Conservation (phyloP, 2,329 filamentous ascomycete species). For the Cladophialophora immunda region DNA sequence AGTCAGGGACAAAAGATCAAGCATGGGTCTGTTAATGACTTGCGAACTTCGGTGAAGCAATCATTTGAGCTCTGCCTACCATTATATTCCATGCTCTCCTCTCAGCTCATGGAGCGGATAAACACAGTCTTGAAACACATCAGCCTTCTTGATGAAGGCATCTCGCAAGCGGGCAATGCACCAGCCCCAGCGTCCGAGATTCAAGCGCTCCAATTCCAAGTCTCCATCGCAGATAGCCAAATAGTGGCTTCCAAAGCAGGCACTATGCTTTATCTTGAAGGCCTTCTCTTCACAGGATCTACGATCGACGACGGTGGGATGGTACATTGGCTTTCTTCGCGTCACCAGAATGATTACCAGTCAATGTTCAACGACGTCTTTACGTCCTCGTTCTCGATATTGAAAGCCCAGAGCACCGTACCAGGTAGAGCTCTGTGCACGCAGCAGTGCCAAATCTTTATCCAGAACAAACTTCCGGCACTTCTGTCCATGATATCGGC, state of each 20-base stretch:
- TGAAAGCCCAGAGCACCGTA: conserved; percentile 73
- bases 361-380: conserved; percentile 82
- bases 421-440: conserved; percentile 54
- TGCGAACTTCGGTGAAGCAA: conserved; percentile 27
- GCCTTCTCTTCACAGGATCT: conserved; percentile 80
- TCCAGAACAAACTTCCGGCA: conserved; percentile 76
- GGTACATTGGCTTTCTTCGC: conserved; percentile 81
- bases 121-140: conserved; percentile 38
- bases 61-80: conserved; percentile 31
- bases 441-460: conserved; percentile 78
- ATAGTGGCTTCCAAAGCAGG: conserved; percentile 79
- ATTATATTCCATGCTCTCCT: conserved; percentile 34
- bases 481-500: conserved; percentile 67
- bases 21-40: conserved; percentile 1
- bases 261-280: conserved; percentile 84
- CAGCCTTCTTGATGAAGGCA: conserved; percentile 26
- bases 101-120: conserved; percentile 36
- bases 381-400: conserved; percentile 85
- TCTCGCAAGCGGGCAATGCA: conserved; percentile 13
- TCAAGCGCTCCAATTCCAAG: conserved; percentile 60
- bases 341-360: conserved; percentile 85
- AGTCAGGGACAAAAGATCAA: background rate
- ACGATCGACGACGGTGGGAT: conserved; percentile 82
- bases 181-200: conserved; percentile 34
- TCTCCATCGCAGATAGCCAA: conserved; percentile 70